A percentile compares a stretch with the other conserved stretches of the same genome.
phyloP scores from a whole-genome alignment of 805 yeast genomes.

The Zygosaccharomyces siamensis region DNA sequence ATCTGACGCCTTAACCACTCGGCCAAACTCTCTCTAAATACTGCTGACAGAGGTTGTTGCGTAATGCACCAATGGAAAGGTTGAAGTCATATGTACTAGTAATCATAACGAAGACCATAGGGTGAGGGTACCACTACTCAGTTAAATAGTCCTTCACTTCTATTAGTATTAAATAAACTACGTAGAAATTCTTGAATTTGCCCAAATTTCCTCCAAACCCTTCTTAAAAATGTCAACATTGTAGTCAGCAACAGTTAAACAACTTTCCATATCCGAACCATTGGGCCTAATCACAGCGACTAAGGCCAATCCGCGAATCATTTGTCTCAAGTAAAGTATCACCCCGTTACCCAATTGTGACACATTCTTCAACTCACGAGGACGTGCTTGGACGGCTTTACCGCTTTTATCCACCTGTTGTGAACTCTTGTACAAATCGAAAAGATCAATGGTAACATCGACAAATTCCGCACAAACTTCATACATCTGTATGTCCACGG shows the following conservation, averaged over 20 bases:
- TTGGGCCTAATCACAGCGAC: slow-evolving; percentile 81
- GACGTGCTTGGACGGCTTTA: slow-evolving; percentile 3
- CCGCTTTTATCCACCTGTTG: slow-evolving; percentile 8
- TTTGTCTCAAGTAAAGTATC: slow-evolving; percentile 77
- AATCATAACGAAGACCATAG: too few relatives aligned
- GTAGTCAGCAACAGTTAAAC: slow-evolving; percentile 73
- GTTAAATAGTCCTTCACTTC: background rate
- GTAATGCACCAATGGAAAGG: too few relatives aligned
- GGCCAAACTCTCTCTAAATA: slow-evolving; percentile 37
- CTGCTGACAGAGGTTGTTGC: too few relatives aligned
- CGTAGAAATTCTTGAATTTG: slow-evolving; percentile 29
- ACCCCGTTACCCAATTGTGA: slow-evolving; percentile 79
- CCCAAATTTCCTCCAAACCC: slow-evolving; percentile 63
- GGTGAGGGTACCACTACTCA: slow-evolving; percentile 1
- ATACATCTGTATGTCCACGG: slow-evolving; percentile 91
- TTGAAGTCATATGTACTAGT: too few relatives aligned
- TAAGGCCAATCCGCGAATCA: slow-evolving; percentile 88
- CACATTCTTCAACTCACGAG: slow-evolving; percentile 53
- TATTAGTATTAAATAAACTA: background rate
- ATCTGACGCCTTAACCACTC: slow-evolving; percentile 46
- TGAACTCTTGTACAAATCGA: slow-evolving; percentile 53
- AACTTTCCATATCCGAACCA: slow-evolving; percentile 43
- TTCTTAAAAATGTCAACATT: slow-evolving; percentile 77
- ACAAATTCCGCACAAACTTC: slow-evolving; percentile 97
- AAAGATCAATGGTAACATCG: slow-evolving; percentile 87